Conservation (phyloP, 1,284 basidiomycete species). For the Boletus calvinii region DNA sequence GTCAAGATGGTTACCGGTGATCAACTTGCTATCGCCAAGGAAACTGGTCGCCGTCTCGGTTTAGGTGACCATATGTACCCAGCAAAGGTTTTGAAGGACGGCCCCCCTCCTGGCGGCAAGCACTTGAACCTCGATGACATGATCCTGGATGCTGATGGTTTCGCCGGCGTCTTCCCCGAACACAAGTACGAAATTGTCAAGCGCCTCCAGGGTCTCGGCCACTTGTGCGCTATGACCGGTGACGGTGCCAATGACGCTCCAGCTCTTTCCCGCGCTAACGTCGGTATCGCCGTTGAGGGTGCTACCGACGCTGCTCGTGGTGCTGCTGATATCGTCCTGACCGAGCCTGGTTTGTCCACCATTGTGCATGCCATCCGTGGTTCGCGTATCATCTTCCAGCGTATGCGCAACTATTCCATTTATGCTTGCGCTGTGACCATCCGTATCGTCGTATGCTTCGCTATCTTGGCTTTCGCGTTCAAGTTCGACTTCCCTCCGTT, state of each 20-base stretch:
- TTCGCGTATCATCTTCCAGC: slow-evolving; percentile 85
- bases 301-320: slow-evolving; percentile 85
- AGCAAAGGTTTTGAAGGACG: slow-evolving; percentile 81
- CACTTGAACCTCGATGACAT: slow-evolving; percentile 76
- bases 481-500: slow-evolving; percentile 98
- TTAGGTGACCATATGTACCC: slow-evolving; percentile 89
- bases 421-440: slow-evolving; percentile 86
- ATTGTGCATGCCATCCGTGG: slow-evolving; percentile 85
- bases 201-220: slow-evolving; percentile 79
- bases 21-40: slow-evolving; percentile 98
- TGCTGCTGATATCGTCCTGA: slow-evolving; percentile 83
- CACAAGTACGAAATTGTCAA: slow-evolving; percentile 86
- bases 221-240: slow-evolving; percentile 80
- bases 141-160: slow-evolving; percentile 77
- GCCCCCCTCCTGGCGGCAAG: slow-evolving; percentile 66
- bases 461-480: slow-evolving; percentile 94
- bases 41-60: slow-evolving; percentile 96
- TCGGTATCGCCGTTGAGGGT: slow-evolving; percentile 88
- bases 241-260: slow-evolving; percentile 88
- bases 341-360: slow-evolving; percentile 83
- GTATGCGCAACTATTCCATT: slow-evolving; percentile 87
- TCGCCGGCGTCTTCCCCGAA: slow-evolving; percentile 87
- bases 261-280: slow-evolving; percentile 80
- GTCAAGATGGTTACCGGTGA: slow-evolving; percentile 99
- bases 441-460: slow-evolving; percentile 98